A percentile compares a stretch with the other conserved stretches of the same genome.
These are phyloP conservation scores for Citrullus mucosospermus DNA, from an alignment of 306 rosid genomes.

Conservation along the genomic window DNA sequence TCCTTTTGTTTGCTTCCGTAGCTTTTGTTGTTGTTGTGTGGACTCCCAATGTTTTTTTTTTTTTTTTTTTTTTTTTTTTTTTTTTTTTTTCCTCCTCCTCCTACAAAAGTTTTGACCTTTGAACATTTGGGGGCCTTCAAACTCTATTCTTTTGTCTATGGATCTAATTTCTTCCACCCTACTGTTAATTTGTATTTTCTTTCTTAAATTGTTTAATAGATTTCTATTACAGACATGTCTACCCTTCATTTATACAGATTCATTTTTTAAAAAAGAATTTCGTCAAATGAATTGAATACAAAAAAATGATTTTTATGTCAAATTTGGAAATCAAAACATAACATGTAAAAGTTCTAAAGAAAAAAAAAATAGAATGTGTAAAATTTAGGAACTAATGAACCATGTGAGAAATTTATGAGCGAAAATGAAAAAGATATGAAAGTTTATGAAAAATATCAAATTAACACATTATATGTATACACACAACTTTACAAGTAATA, in stretches of 20 bases:
- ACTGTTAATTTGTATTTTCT: background rate
- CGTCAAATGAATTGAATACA: too few species aligned
- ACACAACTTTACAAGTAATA: too few species aligned
- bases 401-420: background rate
- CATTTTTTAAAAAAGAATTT: too few species aligned
- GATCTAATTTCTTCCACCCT: background rate
- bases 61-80: background rate
- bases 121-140: background rate
- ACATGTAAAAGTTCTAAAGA: background rate
- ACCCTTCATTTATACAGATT: too few species aligned
- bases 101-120: constrained; percentile 8
- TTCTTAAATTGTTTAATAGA: background rate
- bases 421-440: background rate
- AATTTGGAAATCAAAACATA: background rate
- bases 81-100: background rate
- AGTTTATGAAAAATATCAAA: background rate
- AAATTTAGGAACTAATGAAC: background rate
- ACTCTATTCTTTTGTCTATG: background rate
- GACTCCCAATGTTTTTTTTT: background rate
- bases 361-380: background rate
- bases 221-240: too few species aligned
- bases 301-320: too few species aligned
- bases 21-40: background rate
- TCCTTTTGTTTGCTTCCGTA: background rate
- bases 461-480: too few species aligned